Conservation (phyloP, 2,329 filamentous ascomycete species). For the Cladorrhinum sp. region DNA sequence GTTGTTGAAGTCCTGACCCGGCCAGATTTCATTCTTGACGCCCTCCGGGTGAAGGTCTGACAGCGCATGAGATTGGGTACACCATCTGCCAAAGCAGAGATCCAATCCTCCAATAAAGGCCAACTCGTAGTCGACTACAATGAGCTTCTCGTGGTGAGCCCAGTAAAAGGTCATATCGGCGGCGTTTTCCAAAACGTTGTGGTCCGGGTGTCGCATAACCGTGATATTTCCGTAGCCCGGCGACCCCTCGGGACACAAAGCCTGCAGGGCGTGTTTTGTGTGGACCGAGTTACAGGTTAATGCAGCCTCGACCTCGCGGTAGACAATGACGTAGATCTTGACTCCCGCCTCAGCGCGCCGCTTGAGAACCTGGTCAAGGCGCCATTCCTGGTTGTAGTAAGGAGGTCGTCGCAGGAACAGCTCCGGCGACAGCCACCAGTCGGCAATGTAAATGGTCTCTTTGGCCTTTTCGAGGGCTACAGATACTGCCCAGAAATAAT, state of each 20-base stretch:
- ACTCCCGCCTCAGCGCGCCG: slow-evolving; percentile 87
- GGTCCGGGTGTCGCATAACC: slow-evolving; percentile 88
- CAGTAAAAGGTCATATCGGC: slow-evolving; percentile 97
- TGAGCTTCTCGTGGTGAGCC: slow-evolving; percentile 97
- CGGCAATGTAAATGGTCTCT: slow-evolving; percentile 91
- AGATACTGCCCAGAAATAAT: slow-evolving; percentile 93
- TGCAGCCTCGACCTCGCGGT: slow-evolving; percentile 79
- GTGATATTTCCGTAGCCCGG: slow-evolving; percentile 85
- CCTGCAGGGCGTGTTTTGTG: slow-evolving; percentile 81
- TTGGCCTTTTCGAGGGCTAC: slow-evolving; percentile 84
- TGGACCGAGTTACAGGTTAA: slow-evolving; percentile 90
- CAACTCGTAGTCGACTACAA: slow-evolving; percentile 86
- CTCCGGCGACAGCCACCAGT: slow-evolving; percentile 96
- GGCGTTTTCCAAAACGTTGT: slow-evolving; percentile 90
- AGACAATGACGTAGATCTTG: slow-evolving; percentile 90
- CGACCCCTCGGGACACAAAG: slow-evolving; percentile 75
- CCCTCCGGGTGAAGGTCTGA: slow-evolving; percentile 85
- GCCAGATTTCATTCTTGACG: slow-evolving; percentile 80
- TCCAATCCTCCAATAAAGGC: slow-evolving; percentile 95
- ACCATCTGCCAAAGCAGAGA: slow-evolving; percentile 94
- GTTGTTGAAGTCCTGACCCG: slow-evolving; percentile 97
- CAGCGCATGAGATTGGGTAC: slow-evolving; percentile 78
- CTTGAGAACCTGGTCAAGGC: slow-evolving; percentile 83
- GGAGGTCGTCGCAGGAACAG: slow-evolving; percentile 83
- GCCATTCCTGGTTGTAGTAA: slow-evolving; percentile 77